Base-by-base conservation (phyloP, 352 stramenopile genomes). In the Pythium chondricola region DNA sequence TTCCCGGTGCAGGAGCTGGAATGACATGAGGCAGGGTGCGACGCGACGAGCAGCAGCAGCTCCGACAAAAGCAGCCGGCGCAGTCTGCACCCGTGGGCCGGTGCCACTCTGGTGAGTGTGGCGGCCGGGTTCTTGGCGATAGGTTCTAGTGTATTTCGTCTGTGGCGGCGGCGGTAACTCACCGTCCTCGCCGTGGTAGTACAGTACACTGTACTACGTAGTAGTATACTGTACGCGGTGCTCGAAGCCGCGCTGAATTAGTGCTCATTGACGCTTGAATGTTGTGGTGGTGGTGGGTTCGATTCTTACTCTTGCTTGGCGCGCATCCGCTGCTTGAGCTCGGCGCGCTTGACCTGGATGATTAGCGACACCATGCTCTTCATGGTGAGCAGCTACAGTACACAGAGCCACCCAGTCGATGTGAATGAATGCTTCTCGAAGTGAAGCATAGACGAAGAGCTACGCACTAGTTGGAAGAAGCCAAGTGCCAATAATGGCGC, bases 1-100 rank as follows among this genome's bases (percentile, higher is more conserved):
- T 92, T 85, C 63, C 83, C 83, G 1, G 83, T 94, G 21, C 60
- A 83, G 33, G 83, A 94, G 59, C 68, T 94, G 27, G 68, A 88
- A 41, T 92, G 72, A 73, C 48, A 58, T 48, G 33, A 16, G 20
- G 35, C 33, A 13, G 46, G 26, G 39, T 16, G 35, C 25, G 41
- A 38, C 39, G 33, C 24, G 14, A 24, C 13, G 6, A 45, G 30
- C 21, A 16, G 30, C 38, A 56, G 16, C 38, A 20, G 38, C 36
- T 37, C 22, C 31, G 6, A n/a, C 13, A 52, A 21, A 20, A 46
- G 30, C 14, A 21, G 14, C 7, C 14, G 22, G 18, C 32, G 31
- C 14, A 18, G 45, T 25, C 3, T 61, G 45, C 45, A 45, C 51
- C 46, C 45, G 16, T 40, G 48, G 43, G 36, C 52, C 17, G 43